These are phyloP conservation scores for Lichenothelia convexa DNA, from an alignment of 495 filamentous ascomycete species.

Conservation along the genomic window DNA sequence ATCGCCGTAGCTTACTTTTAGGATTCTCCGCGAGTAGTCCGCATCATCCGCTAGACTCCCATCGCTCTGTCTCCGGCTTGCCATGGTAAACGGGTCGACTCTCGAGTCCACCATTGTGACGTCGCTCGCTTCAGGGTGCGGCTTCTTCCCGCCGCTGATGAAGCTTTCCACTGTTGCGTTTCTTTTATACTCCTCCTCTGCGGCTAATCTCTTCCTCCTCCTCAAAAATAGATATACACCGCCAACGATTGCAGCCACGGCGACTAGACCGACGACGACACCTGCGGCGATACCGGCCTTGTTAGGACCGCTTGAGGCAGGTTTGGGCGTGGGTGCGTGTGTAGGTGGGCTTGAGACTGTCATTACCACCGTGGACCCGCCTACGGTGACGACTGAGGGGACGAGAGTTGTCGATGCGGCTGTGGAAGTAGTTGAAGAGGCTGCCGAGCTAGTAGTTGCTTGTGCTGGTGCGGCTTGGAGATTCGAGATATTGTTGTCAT, in stretches of 20 bases:
- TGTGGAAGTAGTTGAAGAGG: neutral
- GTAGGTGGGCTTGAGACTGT: constrained; percentile 11
- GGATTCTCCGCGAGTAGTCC: constrained; percentile 88
- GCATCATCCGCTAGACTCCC: constrained; percentile 96
- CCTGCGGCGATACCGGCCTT: constrained; percentile 72
- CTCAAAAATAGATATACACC: constrained; percentile 62
- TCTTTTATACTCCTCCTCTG: constrained; percentile 64
- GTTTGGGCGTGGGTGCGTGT: constrained; percentile 7
- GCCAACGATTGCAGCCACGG: constrained; percentile 40
- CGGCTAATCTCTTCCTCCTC: constrained; percentile 48
- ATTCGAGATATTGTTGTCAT: constrained; percentile 10
- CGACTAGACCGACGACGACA: constrained; percentile 71
- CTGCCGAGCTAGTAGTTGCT: neutral
- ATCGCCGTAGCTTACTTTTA: constrained; percentile 84
- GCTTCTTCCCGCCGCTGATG: constrained; percentile 39
- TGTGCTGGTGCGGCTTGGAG: constrained; percentile 1
- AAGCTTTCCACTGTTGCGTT: constrained; percentile 54
- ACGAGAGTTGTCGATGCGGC: constrained; percentile 13
- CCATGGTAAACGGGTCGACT: constrained; percentile 72
- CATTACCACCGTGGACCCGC: constrained; percentile 18
- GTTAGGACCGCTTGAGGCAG: constrained; percentile 27
- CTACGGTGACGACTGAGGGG: constrained; percentile 12
- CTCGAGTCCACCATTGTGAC: constrained; percentile 59
- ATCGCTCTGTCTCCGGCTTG: constrained; percentile 74
- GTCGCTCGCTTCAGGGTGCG: constrained; percentile 32